A percentile compares a stretch with the other conserved stretches of the same genome.
These are phyloP conservation scores for Epichloe gansuensis DNA, from an alignment of 2,329 filamentous ascomycete species.

Conservation along the genomic window DNA sequence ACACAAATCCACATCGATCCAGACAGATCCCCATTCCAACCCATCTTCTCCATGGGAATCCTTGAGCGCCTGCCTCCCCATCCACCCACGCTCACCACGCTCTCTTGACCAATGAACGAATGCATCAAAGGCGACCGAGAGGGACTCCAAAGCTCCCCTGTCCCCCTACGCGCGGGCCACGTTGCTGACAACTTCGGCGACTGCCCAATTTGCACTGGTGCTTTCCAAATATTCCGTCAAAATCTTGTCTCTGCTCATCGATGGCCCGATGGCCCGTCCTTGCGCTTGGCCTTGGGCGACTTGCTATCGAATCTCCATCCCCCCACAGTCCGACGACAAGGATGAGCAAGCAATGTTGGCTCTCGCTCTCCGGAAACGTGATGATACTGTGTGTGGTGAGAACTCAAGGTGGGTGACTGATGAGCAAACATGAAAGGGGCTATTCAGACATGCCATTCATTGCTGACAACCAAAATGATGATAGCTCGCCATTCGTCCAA, in stretches of 20 bases:
- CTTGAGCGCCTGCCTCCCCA: too few species aligned
- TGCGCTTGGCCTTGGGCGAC: neutral
- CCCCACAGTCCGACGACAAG: neutral
- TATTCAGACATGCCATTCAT: neutral
- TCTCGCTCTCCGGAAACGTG: neutral
- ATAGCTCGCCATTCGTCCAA: neutral
- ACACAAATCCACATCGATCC: too few species aligned
- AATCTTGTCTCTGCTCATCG: neutral
- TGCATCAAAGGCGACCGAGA: too few species aligned
- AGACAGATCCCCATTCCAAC: too few species aligned
- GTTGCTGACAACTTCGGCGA: slow-evolving; percentile 1
- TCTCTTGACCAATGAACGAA: too few species aligned
- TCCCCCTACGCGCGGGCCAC: neutral
- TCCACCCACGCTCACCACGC: too few species aligned
- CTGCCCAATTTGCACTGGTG: slow-evolving; percentile 1
- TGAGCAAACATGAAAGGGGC: neutral
- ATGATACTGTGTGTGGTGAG: neutral
- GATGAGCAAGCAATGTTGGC: neutral
- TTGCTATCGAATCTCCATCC: neutral
- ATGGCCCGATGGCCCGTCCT: too few species aligned
- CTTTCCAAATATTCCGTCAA: neutral
- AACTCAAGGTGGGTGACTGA: neutral
- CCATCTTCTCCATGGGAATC: too few species aligned
- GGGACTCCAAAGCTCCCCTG: too few species aligned
- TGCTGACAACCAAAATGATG: neutral